phyloP scores from a whole-genome alignment of 345 rosid species.

The Raphanus sativus region DNA sequence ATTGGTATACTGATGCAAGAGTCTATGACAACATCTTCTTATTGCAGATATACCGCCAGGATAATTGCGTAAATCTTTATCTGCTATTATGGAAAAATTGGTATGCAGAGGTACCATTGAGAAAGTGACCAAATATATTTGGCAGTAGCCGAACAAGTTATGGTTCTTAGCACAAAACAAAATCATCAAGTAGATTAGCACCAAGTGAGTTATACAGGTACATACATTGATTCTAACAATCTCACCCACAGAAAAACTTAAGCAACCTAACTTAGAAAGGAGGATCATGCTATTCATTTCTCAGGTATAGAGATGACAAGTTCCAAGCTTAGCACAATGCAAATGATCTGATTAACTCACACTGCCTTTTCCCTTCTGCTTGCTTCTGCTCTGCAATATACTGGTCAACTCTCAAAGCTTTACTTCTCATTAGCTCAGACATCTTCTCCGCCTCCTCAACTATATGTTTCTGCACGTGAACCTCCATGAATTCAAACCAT shows the following conservation, averaged over 20 bases:
- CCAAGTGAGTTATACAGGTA: slow-evolving; percentile 3
- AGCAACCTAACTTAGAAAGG: slow-evolving; percentile 10
- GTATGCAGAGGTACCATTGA: too few species aligned
- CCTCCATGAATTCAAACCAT: slow-evolving; percentile 68
- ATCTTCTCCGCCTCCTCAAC: slow-evolving; percentile 58
- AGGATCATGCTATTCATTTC: background rate
- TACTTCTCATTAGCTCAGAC: slow-evolving; percentile 55
- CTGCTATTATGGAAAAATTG: slow-evolving; percentile 59
- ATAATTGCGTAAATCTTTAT: slow-evolving; percentile 69
- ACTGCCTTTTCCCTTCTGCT: slow-evolving; percentile 31
- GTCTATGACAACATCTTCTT: slow-evolving; percentile 63
- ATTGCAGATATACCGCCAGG: slow-evolving; percentile 76
- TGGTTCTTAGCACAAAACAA: slow-evolving; percentile 1
- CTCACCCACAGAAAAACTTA: background rate
- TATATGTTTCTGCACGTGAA: slow-evolving; percentile 51
- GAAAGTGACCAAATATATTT: too few species aligned
- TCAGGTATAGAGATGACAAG: background rate
- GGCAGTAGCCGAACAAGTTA: background rate
- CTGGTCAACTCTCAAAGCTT: slow-evolving; percentile 45
- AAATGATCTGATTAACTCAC: background rate
- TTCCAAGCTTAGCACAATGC: background rate
- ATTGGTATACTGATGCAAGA: slow-evolving; percentile 32
- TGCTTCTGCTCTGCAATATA: slow-evolving; percentile 55
- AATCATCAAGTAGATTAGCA: background rate
- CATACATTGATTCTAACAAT: background rate